Conservation (phyloP, 331 rosid species). For the Dryas integrifolia region DNA sequence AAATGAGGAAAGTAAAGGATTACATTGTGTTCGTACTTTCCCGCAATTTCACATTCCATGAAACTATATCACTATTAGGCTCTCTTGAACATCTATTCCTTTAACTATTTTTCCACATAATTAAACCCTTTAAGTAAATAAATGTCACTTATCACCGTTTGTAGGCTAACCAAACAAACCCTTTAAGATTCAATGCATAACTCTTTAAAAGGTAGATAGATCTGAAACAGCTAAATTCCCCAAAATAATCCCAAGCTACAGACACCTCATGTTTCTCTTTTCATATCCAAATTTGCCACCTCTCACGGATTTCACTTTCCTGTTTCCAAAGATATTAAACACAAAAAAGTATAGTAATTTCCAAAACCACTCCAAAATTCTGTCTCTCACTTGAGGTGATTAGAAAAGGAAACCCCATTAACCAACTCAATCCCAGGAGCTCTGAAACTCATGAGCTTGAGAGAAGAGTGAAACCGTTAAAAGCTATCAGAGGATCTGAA, state of each 20-base stretch:
- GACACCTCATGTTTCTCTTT: neutral
- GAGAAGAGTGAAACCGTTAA: neutral
- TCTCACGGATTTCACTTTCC: neutral
- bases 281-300: neutral
- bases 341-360: neutral
- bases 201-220: neutral
- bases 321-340: neutral
- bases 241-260: neutral
- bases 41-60: constrained; percentile 1
- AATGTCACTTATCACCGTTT: neutral
- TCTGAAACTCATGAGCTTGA: neutral
- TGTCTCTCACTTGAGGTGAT: neutral
- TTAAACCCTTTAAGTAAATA: neutral
- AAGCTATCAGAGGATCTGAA: constrained; percentile 8
- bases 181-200: neutral
- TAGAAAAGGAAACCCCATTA: neutral
- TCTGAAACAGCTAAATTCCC: constrained; percentile 12
- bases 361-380: neutral
- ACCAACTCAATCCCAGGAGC: neutral
- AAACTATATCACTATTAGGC: neutral
- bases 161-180: neutral
- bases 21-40: neutral
- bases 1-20: constrained; percentile 8
- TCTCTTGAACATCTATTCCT: neutral
- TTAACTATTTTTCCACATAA: neutral